Evolutionary conservation across 768 basidiomycete genomes (phyloP).

Genomic region (Gautieria morchelliformis): DNA sequence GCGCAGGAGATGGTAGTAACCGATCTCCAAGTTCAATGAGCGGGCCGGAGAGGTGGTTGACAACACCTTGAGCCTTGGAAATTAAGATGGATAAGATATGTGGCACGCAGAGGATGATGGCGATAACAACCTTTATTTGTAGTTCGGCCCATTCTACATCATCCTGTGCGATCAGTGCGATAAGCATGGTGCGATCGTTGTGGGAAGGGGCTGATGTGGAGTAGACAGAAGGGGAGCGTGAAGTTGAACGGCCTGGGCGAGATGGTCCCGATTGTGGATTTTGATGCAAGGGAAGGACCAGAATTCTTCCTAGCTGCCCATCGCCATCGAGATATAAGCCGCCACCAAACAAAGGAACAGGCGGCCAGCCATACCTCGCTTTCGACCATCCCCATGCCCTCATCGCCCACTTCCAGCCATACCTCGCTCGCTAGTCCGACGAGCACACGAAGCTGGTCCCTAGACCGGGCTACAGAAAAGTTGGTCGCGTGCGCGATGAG

Average conservation of each 20-base stretch:
- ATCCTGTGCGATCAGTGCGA: conserved; percentile 56
- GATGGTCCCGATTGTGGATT: neutral
- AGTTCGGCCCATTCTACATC: conserved; percentile 60
- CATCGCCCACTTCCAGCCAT: conserved; percentile 66
- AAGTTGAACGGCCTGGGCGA: neutral
- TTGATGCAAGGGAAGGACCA: conserved; percentile 47
- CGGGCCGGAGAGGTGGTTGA: conserved; percentile 5
- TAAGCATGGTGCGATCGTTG: conserved; percentile 39
- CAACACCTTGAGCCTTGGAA: conserved; percentile 4
- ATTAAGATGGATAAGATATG: neutral
- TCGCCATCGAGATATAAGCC: neutral
- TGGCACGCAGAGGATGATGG: neutral
- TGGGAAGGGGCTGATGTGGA: neutral
- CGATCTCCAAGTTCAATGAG: conserved; percentile 3
- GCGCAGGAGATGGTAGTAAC: neutral
- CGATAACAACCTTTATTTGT: conserved; percentile 42
- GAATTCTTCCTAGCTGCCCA: conserved; percentile 55
- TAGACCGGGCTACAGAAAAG: conserved; percentile 42
- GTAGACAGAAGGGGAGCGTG: conserved; percentile 3
- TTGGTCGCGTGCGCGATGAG: conserved; percentile 53
- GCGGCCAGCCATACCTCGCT: conserved; percentile 44
- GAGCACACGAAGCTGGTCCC: conserved; percentile 65
- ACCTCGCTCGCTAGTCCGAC: conserved; percentile 66
- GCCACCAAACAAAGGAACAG: no score
- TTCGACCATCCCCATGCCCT: conserved; percentile 64